A percentile compares a stretch with the other conserved stretches of the same genome.
These are phyloP conservation scores for Aspergillus sp. DNA, from an alignment of 2,329 filamentous ascomycete species.

Conservation along the genomic window DNA sequence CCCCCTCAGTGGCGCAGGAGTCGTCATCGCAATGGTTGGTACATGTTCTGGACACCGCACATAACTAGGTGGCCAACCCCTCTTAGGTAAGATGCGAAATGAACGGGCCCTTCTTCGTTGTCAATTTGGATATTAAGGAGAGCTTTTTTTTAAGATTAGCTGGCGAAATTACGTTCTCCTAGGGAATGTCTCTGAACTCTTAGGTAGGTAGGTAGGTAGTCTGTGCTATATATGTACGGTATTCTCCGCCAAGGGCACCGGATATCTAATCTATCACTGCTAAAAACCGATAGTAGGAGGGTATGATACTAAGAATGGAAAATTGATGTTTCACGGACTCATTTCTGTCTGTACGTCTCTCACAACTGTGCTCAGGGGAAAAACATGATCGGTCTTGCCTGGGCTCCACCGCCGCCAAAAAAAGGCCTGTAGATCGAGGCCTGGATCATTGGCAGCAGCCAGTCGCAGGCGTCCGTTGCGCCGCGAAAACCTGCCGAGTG, in stretches of 20 bases:
- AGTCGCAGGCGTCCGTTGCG: conserved; percentile 4
- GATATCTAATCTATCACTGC: neutral
- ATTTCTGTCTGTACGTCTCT: neutral
- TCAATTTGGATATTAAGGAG: conserved; percentile 1
- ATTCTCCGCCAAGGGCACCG: neutral
- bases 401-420: conserved; percentile 11
- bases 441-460: conserved; percentile 12
- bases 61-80: neutral
- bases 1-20: neutral
- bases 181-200: neutral
- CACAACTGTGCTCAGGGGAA: neutral
- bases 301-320: neutral
- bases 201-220: neutral
- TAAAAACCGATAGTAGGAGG: neutral
- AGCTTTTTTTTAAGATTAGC: neutral
- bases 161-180: neutral
- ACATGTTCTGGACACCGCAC: neutral
- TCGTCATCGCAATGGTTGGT: neutral
- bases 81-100: conserved; percentile 2
- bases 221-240: neutral
- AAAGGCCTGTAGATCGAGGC: conserved; percentile 13
- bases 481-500: conserved; percentile 9
- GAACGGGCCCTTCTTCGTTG: neutral
- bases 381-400: neutral
- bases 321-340: neutral